Evolutionary conservation across 495 filamentous ascomycete species (phyloP), one percentile per base, ranked within the genome.

Genomic region (Hypoxylon trugodes): DNA sequence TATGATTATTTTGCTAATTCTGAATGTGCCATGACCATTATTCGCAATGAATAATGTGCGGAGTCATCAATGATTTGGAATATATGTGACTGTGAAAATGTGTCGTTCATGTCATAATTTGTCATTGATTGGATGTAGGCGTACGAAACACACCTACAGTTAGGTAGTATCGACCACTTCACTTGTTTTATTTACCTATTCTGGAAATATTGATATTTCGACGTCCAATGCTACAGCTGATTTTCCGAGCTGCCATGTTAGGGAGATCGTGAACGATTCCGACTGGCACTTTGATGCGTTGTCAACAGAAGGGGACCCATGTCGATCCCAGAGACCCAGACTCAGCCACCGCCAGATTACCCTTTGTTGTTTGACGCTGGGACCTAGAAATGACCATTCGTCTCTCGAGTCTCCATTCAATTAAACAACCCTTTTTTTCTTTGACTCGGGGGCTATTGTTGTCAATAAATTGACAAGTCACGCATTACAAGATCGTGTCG

Each of bases 301-400:
- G 64, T 67, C 63, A 66, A 46, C 41, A 15, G 18, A 19, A 25
- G 25, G 37, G n/a, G 53, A 52, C 47, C 64, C 57, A 48, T 38
- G 57, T 59, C 48, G 35, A 62, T 61, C 59, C 59, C 26, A 41
- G 35, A n/a, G 6, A n/a, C 32, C 41, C 38, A 45, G 43, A 6
- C 48, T 35, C 33, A 52, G 48, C 48, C 48, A 52, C 48, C 21
- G n/a, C 16, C 36, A 32, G 45, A 28, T 48, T 48, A 28, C 22
- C 33, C 26, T 48, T 48, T 46, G 42, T n/a, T n/a, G n/a, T n/a
- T 46, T 30, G 42, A 30, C 24, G 45, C 15, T 16, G 45, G 25
- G 45, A 22, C 15, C 45, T 16, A 48, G 35, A 40, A 52, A 13
- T 16, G n/a, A 19, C 35, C 8, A 24, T 38, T 37, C 33, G 3